Evolutionary conservation across 164 flowering plant species (phyloP), one percentile per base, ranked within the genome.

Genomic region (Brasenia schreberi): DNA sequence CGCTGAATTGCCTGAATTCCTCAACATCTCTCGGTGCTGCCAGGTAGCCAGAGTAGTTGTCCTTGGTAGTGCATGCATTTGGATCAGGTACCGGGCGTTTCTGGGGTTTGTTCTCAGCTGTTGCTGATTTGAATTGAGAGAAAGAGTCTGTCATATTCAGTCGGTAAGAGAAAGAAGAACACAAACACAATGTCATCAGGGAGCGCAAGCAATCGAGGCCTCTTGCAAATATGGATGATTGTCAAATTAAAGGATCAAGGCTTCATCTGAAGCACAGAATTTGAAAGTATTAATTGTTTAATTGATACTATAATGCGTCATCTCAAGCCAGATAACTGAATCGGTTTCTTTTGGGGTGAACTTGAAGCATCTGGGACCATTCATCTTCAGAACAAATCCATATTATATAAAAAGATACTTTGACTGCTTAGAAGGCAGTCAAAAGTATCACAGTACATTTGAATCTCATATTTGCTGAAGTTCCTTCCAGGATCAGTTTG

Each of bases 1-100:
- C 92, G 17, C 88, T 82, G 66, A 67, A 83, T 69, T 78, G 81
- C 6, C 87, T 87, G 5, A 93, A 87, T 64, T 86, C 96, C 66
- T 76, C 83, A 27, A 93, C 84, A 80, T 86, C 77, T 79, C 75
- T 85, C 6, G 86, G 78, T 61, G 75, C 64, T 64, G 77, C 18
- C 2, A 75, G 76, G 19, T 5, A 7, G 7, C 12, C 53, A 45
- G 53, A 3, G 12, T 45, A 23, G 27, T 23, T 23, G 27, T 23
- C 5, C 1, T 12, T 45, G 12, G 53, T 45, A 7, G 12, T 12
- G 12, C 11, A 45, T 45, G 53, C 6, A 45, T 45, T 45, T 12
- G 7, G 53, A 45, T 12, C 53, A 12, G 53, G 53, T 1, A 45
- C 53, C 12, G 53, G 53, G 5, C 11, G 53, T 45, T 45, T 45